Evolutionary conservation across 2,329 filamentous ascomycete genomes (phyloP), one percentile per base, ranked within the genome.

Genomic region (Clarireedia hainanense): DNA sequence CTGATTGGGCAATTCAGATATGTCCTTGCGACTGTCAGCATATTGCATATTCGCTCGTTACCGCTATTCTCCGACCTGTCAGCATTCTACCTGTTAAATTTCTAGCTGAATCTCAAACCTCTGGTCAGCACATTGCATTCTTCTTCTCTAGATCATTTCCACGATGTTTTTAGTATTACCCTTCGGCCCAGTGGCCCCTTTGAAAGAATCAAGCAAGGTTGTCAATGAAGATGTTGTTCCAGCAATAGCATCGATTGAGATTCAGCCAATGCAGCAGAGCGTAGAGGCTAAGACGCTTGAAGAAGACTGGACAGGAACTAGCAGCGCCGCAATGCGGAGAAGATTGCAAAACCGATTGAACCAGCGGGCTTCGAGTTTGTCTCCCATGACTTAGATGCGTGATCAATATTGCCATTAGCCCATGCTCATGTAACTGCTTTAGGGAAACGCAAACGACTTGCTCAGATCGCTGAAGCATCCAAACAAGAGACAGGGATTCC

Each of bases 241-340:
- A 30, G 24, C n/a, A 17, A 26, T 30, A 36, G 17, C 34, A 27
- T 37, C 61, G 5, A 60, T 64, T 43, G 56, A 54, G 26, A 27
- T 64, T 3, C 50, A 50, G 12, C 52, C 55, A 3, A 63, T 63
- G 60, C 47, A 47, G 3, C 58, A 62, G 40, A 39, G 47, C n/a
- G 49, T 40, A 6, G 57, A 61, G 17, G 39, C 61, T 15, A 37
- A 53, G 24, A 53, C 54, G 17, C 45, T 49, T 9, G 47, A 47
- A 14, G 68, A 72, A 40, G 69, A 72, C 50, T 72, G 69, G 69
- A 71, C 65, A 1, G 69, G 69, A 5, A 61, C 68, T 6, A 67
- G 62, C 4, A 67, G 63, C 52, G 62, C 63, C 1, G 58, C 59
- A 0, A 58, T 66, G 54, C 62, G 64, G 24, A 61, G 64, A 37